Base-by-base conservation (phyloP, 2,329 filamentous ascomycete species). In the Podosphaera aphanis region DNA sequence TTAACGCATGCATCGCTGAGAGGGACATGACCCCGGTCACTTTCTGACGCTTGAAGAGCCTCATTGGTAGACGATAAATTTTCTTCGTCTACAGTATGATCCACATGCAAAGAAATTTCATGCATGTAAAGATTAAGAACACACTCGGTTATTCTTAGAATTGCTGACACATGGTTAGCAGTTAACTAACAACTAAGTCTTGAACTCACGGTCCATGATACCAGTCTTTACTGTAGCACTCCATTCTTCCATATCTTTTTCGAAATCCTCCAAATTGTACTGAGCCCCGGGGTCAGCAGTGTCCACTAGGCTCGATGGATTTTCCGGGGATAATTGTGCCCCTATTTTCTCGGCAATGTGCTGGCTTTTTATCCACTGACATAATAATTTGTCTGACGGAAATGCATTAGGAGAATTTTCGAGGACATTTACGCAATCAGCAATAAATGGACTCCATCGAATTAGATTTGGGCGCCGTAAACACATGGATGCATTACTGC, bases 71-170 rank as follows among this genome's bases (percentile, higher is more conserved):
- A 59, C 1, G 57, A 55, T 19, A 56, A 56, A 44, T 57, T 58
- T 45, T 71, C 71, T 49, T 72, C 67, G 16, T 73, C 67, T 2
- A 67, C 62, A 41, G 66, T 67, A 50, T 71, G 67, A 49, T 75
- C 70, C 16, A 71, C 61, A 51, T 74, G 61, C 61, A 77, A 67
- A 5, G 67, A 66, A 44, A 74, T 65, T 57, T 77, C 73, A 53
- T 77, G 70, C 51, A 75, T 66, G 53, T 71, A 75, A 2, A 76
- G 60, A 47, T 66, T 68, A 36, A 72, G 55, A 8, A 68, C 63
- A 51, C 69, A 62, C 49, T 71, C 65, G n/a, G 67, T 66, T 51
- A 75, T 62, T 42, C 61, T 61, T 48, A 74, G 52, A 7, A 64
- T 55, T 13, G 62, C 68, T 67, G 56, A 49, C n/a, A 7, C 13